Base-by-base conservation (phyloP, 768 basidiomycete genomes). In the Favolaschia claudopus region DNA sequence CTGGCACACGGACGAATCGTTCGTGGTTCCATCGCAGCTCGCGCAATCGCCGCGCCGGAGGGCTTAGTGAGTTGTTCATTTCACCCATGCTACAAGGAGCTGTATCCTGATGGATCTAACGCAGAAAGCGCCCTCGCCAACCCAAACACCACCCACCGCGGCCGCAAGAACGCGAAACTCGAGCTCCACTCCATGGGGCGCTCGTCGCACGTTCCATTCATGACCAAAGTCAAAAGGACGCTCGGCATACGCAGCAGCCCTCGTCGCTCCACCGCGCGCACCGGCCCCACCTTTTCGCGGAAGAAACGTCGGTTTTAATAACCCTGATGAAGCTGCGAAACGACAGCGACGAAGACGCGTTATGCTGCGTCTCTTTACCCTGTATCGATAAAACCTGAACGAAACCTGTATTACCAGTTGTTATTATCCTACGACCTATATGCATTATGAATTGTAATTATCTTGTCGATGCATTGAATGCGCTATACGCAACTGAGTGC, bases 171-270 rank as follows among this genome's bases (percentile, higher is more conserved):
- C 55, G 82, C 81, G 10, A 81, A 82, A 67, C 70, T 69, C 28
- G 78, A 82, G 68, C 74, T 81, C 25, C 70, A 67, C 31, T 44
- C 61, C 34, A 84, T 81, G 81, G 82, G 82, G 32, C 17, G 33
- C 22, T 44, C 24, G 13, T 33, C 78, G 19, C 80, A 80, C 64
- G 77, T 82, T 39, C 73, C 82, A 17, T 66, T 85, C 59, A 76
- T 83, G 80, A 82, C 82, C 46, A 80, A 74, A 62, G 72, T 86
- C 66, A 84, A 82, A 65, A 80, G 79, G 27, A 72, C 80, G 2
- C 69, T 85, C 9, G 85, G 83, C 15, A 83, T 85, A 45, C 76
- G 78, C 9, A 80, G 79, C 52, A 76, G 76, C 8, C 77, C 78
- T 24, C 77, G 74, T 17, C 64, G 66, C n/a, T 43, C 53, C 37